These are phyloP conservation scores for Sistotremastrum suecicum DNA, from an alignment of 768 basidiomycete species.

Conservation along the genomic window DNA sequence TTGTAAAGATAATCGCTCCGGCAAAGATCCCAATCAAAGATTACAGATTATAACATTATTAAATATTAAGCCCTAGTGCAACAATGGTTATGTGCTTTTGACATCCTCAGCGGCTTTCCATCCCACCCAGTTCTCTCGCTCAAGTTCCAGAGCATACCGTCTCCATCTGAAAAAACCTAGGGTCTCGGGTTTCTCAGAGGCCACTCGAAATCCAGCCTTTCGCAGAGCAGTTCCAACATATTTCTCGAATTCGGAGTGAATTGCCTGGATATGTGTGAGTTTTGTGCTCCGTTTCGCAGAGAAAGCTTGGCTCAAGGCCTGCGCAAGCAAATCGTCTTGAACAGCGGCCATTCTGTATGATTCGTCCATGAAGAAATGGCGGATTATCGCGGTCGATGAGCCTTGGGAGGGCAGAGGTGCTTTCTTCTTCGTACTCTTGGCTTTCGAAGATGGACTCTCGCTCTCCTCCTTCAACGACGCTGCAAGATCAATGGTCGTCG, in stretches of 20 bases:
- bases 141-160: too few species aligned
- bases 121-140: too few species aligned
- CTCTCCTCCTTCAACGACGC: too few species aligned
- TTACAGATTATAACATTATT: too few species aligned
- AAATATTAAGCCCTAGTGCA: too few species aligned
- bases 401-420: constrained; percentile 10
- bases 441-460: not conserved
- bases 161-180: too few species aligned
- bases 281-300: constrained; percentile 24
- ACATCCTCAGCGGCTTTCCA: too few species aligned
- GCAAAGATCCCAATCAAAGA: too few species aligned
- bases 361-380: constrained; percentile 65
- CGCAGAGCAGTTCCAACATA: constrained; percentile 34
- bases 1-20: too few species aligned
- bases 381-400: constrained; percentile 43
- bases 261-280: constrained; percentile 23
- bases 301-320: constrained; percentile 48
- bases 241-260: constrained; percentile 34
- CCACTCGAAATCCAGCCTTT: constrained; percentile 29
- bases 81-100: too few species aligned
- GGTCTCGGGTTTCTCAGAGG: too few species aligned
- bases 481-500: too few species aligned
- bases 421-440: constrained; percentile 7
- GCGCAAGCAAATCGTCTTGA: constrained; percentile 52
- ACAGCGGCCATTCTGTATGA: constrained; percentile 39